Conservation (phyloP, 805 yeast genomes). For the Kodamaea laetipori region DNA sequence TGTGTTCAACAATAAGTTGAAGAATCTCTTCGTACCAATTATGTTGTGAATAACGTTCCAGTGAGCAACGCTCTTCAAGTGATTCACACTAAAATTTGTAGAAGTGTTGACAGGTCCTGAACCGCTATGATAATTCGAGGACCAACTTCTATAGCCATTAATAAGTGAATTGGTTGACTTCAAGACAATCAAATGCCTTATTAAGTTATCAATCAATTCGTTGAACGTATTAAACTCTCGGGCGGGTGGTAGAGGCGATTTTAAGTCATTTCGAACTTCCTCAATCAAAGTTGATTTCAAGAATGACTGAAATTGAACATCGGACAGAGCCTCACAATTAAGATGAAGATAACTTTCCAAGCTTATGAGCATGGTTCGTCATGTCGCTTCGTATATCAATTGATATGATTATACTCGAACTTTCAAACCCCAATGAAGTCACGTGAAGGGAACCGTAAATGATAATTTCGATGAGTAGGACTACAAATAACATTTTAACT, state of each 20-base stretch:
- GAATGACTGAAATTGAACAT: conserved; percentile 6
- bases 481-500: background rate
- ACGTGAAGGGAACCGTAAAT: too few relatives aligned
- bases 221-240: conserved; percentile 13
- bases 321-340: background rate
- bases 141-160: conserved; percentile 45
- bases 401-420: too few relatives aligned
- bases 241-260: background rate
- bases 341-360: conserved; percentile 2
- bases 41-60: conserved; percentile 47
- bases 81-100: conserved; percentile 34
- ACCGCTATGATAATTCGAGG: conserved; percentile 19
- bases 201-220: conserved; percentile 45
- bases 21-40: conserved; percentile 44
- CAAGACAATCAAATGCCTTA: conserved; percentile 30
- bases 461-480: background rate
- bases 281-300: conserved; percentile 2
- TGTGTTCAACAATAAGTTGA: conserved; percentile 38
- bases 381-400: too few relatives aligned
- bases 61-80: conserved; percentile 38
- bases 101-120: conserved; percentile 29
- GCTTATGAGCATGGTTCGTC: background rate
- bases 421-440: too few relatives aligned
- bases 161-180: conserved; percentile 40
- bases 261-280: background rate